Percentiles rank a stretch among this genome's conserved stretches.
These are phyloP conservation scores for Aspergillus avenaceus DNA, from an alignment of 495 filamentous ascomycete genomes.

Conservation along the genomic window DNA sequence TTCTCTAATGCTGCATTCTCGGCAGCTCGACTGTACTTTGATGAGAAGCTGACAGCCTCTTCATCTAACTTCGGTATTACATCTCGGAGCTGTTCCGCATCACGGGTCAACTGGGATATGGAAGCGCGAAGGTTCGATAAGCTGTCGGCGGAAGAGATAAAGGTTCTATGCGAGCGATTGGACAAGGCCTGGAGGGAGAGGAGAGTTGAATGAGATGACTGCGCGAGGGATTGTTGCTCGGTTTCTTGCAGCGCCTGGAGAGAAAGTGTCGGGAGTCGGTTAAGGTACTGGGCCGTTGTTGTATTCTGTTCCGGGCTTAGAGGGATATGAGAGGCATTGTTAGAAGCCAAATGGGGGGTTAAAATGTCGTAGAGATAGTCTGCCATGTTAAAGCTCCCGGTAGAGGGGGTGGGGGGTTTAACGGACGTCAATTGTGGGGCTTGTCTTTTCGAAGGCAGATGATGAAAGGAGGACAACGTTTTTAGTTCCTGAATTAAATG, in stretches of 20 bases:
- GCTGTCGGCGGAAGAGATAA: slow-evolving; percentile 75
- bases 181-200: slow-evolving; percentile 85
- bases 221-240: slow-evolving; percentile 76
- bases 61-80: slow-evolving; percentile 76
- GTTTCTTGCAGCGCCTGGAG: slow-evolving; percentile 64
- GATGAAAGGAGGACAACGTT: background rate
- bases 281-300: slow-evolving; percentile 64
- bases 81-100: slow-evolving; percentile 61
- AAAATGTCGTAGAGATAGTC: slow-evolving; percentile 74
- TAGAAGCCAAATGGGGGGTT: slow-evolving; percentile 52
- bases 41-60: slow-evolving; percentile 73
- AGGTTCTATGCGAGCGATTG: slow-evolving; percentile 83
- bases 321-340: slow-evolving; percentile 16
- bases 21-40: slow-evolving; percentile 70
- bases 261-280: slow-evolving; percentile 72
- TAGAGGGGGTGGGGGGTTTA: too few species aligned
- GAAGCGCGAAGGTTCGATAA: slow-evolving; percentile 65
- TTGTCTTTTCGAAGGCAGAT: background rate
- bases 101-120: slow-evolving; percentile 62
- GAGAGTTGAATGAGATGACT: slow-evolving; percentile 76
- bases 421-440: background rate
- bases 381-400: slow-evolving; percentile 45
- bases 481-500: background rate
- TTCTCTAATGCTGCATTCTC: slow-evolving; percentile 71
- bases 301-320: slow-evolving; percentile 38